phyloP scores from a whole-genome alignment of 1,139 yeast species.

The Magnusiomyces ingens region DNA sequence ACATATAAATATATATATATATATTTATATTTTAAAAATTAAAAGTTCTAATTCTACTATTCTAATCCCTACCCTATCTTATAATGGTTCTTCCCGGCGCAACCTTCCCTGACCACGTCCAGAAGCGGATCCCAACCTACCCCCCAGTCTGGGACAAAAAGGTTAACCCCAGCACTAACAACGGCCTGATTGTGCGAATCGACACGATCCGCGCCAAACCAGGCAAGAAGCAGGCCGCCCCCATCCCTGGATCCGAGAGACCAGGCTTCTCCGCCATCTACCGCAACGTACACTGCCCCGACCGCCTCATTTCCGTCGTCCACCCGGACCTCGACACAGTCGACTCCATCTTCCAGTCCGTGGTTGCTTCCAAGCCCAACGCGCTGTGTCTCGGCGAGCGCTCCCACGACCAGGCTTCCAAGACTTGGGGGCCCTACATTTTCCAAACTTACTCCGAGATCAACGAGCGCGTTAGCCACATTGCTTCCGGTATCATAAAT shows the following conservation, averaged over 20 bases:
- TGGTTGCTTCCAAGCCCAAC: slow-evolving; percentile 36
- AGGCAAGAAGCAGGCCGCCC: slow-evolving; percentile 27
- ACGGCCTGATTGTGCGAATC: too few species aligned
- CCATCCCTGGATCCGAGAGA: slow-evolving; percentile 42
- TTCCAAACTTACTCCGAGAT: slow-evolving; percentile 44
- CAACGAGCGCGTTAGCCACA: slow-evolving; percentile 39
- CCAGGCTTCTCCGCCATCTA: slow-evolving; percentile 50
- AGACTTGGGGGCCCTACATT: slow-evolving; percentile 41
- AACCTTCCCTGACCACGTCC: neutral
- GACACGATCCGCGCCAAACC: neutral
- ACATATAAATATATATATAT: too few species aligned
- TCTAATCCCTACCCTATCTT: too few species aligned
- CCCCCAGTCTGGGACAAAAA: slow-evolving; percentile 5
- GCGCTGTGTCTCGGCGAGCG: slow-evolving; percentile 49
- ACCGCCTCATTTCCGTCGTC: slow-evolving; percentile 38
- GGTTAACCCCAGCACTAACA: neutral
- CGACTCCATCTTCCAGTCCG: slow-evolving; percentile 42
- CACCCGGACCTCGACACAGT: slow-evolving; percentile 48
- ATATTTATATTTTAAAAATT: too few species aligned
- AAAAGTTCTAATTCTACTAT: too few species aligned
- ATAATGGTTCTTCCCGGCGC: slow-evolving; percentile 4
- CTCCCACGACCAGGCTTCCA: slow-evolving; percentile 37
- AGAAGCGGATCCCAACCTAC: neutral
- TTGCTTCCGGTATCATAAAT: slow-evolving; percentile 60
- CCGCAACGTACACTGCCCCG: slow-evolving; percentile 39